Evolutionary conservation across 805 yeast species (phyloP), one percentile per base, ranked within the genome.

Genomic region (Pichia thaimueangensis): DNA sequence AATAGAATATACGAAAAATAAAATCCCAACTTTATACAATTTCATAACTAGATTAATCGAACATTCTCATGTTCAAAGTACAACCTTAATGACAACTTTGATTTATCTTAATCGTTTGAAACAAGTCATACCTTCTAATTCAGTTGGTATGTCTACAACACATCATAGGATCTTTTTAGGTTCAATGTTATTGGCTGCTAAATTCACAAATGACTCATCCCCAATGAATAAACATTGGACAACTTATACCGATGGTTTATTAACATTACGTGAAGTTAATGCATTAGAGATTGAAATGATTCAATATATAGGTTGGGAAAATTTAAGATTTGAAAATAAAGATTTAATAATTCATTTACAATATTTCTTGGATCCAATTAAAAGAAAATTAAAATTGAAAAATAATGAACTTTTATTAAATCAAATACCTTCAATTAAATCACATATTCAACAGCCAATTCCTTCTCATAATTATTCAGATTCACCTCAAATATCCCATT

Each of bases 211-310:
- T 64, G 98, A 91, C 68, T 84, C 95, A 4, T 82, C 94, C 17
- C 98, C 98, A 33, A 74, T 91, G 60, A 91, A 91, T 67, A 89
- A 84, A 65, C 97, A 93, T 67, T 91, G 98, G 98, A 82, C 95
- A 5, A 73, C 78, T 47, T 89, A 91, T 68, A 89, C 97, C 3
- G 81, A 82, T 58, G 97, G 97, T 0, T 70, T 93, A 33, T 73
- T 91, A 47, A 59, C 80, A 9, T 67, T 85, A 30, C 71, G 71
- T 19, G 97, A 91, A 57, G 87, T 93, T 41, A 93, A 91, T 63
- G 79, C 88, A 50, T 84, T 94, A 56, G 98, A 91, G 65, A 73
- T 89, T 51, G 97, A 91, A 65, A 69, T 93, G 54, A 76, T 91
- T 37, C 76, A 74, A 38, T 78, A 86, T 48, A 73, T 91, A 45